Conservation (phyloP, 2,329 filamentous ascomycete species). For the Xylaria arbuscula region DNA sequence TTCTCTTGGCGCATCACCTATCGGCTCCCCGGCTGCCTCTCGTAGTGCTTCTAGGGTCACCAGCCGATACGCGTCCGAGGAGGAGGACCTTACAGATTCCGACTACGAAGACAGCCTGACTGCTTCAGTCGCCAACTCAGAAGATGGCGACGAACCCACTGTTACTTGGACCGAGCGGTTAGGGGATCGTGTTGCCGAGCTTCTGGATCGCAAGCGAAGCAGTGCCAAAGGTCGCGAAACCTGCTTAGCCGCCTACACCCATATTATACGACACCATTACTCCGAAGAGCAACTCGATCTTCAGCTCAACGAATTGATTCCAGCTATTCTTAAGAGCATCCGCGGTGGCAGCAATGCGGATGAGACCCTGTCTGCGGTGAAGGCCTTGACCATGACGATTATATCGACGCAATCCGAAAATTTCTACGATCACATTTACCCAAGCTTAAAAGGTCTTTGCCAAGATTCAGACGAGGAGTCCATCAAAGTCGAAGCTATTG, state of each 20-base stretch:
- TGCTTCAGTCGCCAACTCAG: conserved; percentile 65
- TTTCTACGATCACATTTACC: conserved; percentile 71
- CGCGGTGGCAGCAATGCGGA: conserved; percentile 74
- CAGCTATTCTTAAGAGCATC: conserved; percentile 75
- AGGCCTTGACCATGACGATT: conserved; percentile 76
- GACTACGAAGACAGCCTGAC: conserved; percentile 63
- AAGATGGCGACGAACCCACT: conserved; percentile 71
- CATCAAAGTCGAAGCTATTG: conserved; percentile 77
- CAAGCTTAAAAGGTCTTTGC: conserved; percentile 70
- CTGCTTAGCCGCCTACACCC: conserved; percentile 69
- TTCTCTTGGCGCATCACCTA: conserved; percentile 67
- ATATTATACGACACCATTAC: conserved; percentile 75
- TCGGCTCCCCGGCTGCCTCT: conserved; percentile 67
- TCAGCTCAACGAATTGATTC: conserved; percentile 70
- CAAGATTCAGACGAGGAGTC: conserved; percentile 73
- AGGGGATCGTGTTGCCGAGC: conserved; percentile 73
- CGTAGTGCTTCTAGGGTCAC: conserved; percentile 68
- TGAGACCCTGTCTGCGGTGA: conserved; percentile 76
- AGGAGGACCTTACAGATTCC: conserved; percentile 68
- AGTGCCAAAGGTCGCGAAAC: conserved; percentile 77
- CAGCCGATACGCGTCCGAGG: conserved; percentile 73
- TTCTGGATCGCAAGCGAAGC: conserved; percentile 80
- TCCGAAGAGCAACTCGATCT: conserved; percentile 70
- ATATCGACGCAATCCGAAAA: conserved; percentile 73
- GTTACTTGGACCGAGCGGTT: conserved; percentile 72